These are phyloP conservation scores for Neurospora tetraspora DNA, from an alignment of 495 filamentous ascomycete genomes.

Conservation along the genomic window DNA sequence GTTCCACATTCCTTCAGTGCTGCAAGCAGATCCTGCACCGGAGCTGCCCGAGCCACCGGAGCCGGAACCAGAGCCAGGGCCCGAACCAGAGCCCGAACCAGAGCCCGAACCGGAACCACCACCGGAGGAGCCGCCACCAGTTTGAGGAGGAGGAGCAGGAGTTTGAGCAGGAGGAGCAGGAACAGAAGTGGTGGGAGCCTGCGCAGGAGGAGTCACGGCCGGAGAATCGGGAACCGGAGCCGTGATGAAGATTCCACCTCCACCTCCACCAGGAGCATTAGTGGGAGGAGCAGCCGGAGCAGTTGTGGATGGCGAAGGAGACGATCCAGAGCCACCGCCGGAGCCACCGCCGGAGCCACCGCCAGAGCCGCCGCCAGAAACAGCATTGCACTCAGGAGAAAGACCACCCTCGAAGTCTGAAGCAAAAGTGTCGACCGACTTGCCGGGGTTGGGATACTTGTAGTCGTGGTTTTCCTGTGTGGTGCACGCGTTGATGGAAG, in stretches of 20 bases:
- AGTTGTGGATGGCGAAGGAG: slow-evolving; percentile 1
- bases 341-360: neutral
- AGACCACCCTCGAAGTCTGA: slow-evolving; percentile 9
- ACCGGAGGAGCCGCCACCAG: neutral
- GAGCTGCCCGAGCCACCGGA: slow-evolving; percentile 13
- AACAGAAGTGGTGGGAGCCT: neutral
- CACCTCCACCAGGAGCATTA: slow-evolving; percentile 25
- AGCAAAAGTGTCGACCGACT: slow-evolving; percentile 34
- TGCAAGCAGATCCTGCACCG: slow-evolving; percentile 26
- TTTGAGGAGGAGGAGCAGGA: neutral
- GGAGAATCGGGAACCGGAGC: slow-evolving; percentile 17
- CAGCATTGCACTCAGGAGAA: neutral
- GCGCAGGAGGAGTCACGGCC: neutral
- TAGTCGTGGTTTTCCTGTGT: slow-evolving; percentile 36
- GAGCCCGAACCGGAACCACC: slow-evolving; percentile 3
- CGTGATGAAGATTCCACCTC: slow-evolving; percentile 60
- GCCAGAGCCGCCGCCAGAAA: neutral
- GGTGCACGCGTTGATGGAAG: slow-evolving; percentile 33
- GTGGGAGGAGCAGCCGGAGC: slow-evolving; percentile 2
- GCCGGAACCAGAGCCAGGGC: slow-evolving; percentile 7
- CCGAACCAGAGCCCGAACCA: slow-evolving; percentile 7
- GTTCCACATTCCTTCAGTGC: slow-evolving; percentile 34
- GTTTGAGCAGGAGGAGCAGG: neutral
- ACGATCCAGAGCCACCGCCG: neutral
- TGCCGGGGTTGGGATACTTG: slow-evolving; percentile 46